Evolutionary conservation across 2,329 filamentous ascomycete species (phyloP), one percentile per base, ranked within the genome.

Genomic region (Cladosporium cucumerinum): DNA sequence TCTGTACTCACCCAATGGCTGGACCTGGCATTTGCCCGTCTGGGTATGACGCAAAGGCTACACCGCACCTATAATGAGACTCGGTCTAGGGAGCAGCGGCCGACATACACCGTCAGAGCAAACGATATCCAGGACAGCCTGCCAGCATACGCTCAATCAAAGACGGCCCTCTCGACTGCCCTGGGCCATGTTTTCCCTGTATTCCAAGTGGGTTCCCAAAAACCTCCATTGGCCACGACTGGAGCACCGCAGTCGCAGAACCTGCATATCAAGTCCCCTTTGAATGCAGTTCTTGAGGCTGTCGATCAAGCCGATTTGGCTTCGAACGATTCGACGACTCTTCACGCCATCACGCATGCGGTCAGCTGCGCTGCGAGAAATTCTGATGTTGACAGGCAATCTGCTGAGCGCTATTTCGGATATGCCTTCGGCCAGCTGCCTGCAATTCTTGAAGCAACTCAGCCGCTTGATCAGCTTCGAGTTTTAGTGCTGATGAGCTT

Each of bases 1-100:
- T 52, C 59, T 7, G 59, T 61, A 1, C 25, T 61, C 5, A 61
- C 59, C 11, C 59, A 61, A 21, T 61, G 59, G 59, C 48, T 61
- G 32, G 59, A 61, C 23, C 48, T 61, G 14, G 59, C 59, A 7
- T 61, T 61, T n/a, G 59, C 59, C 6, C 59, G 59, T 12, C 30
- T 61, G 7, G 59, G 59, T 0, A 43, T 61, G 46, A 54, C 46
- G 1, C 46, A 61, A 8, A 49, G 59, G 8, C 48, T 61, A 26
- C 48, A 61, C 30, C 46, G 26, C 7, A 54, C 59, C 16, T 61
- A 61, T 11, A 61, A 61, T 5, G n/a, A 52, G 23, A 52, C 54
- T 23, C 49, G 59, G 7, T 23, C 48, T n/a, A 61, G 26, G 2
- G 59, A 61, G 23, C 28, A 61, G 11, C 48, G 30, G 23, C 46